Evolutionary conservation across 176 grass and related monocot genomes (phyloP).

Genomic region (Dendrocalamus sinicus): DNA sequence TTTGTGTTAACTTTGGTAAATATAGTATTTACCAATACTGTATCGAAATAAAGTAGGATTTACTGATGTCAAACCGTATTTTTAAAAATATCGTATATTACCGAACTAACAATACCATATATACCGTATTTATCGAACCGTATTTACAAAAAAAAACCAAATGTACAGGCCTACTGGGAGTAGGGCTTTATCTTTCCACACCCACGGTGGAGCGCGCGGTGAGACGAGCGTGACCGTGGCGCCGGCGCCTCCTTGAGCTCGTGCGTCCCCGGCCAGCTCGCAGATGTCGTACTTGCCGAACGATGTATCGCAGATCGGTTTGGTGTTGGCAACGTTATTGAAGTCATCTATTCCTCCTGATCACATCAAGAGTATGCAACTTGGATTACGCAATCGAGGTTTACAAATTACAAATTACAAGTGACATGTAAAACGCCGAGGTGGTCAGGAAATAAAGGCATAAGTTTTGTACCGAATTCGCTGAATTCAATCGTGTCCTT

Average conservation of each 20-base stretch:
- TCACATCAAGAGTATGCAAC: neutral
- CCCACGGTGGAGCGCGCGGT: slow-evolving; percentile 26
- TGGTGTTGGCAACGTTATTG: slow-evolving; percentile 37
- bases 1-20: no score
- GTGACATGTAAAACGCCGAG: neutral
- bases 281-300: slow-evolving; percentile 67
- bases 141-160: no score
- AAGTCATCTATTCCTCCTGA: slow-evolving; percentile 50
- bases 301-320: slow-evolving; percentile 58
- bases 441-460: neutral
- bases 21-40: no score
- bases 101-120: no score
- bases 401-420: neutral
- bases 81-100: no score
- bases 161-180: slow-evolving; percentile 5
- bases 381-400: neutral
- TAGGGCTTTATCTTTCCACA: slow-evolving; percentile 70
- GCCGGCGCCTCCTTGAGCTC: neutral
- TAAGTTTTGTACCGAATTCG: slow-evolving; percentile 38
- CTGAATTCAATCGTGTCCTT: slow-evolving; percentile 1
- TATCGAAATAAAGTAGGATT: no score
- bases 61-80: no score
- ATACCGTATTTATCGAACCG: no score
- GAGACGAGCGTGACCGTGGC: slow-evolving; percentile 45
- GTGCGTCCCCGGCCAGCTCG: slow-evolving; percentile 51